Base-by-base conservation (phyloP, 1,284 basidiomycete genomes). In the Pascua sp. region DNA sequence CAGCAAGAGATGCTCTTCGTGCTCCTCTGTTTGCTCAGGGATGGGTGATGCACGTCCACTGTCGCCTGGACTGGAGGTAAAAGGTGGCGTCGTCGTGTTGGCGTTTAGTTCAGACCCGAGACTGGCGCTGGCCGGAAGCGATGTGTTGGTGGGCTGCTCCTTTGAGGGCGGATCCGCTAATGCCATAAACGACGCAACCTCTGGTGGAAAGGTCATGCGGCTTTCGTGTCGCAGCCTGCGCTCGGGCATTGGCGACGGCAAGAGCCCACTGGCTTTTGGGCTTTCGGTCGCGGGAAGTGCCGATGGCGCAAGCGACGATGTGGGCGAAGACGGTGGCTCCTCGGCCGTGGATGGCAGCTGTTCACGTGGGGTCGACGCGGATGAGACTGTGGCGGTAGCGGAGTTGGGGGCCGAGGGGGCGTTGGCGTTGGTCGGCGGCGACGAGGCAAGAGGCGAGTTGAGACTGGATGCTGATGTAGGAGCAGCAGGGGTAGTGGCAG, bases 131-230 rank as follows among this genome's bases (percentile, higher is more conserved):
- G 43, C 43, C 7, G 11, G n/a, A 15, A n/a, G 43, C 40, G 48
- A 17, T 38, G 24, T 48, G 53, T 49, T 39, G 42, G 10, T 37
- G 42, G 13, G 18, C 47, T 15, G 39, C 3, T 24, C 45, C 51
- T 39, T 49, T 43, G 36, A 41, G 40, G 37, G 37, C 39, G 46
- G 47, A 46, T 74, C 72, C 11, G 69, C 71, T 1, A 75, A 54
- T 2, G 71, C 55, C 65, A 75, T 71, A 53, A 68, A 74, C 11
- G 70, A 70, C n/a, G 66, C 59, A 13, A 74, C 71, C 57, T 75
- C 73, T 15, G 73, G 70, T 8, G 72, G 71, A 53, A 73, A 74
- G 1, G 60, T 60, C 65, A 75, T 73, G 41, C 68, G 59, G 53
- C 70, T 72, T 47, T 73, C 72, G 16, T 69, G 65, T 11, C 67